phyloP scores from a whole-genome alignment of 164 flowering plant genomes.

The Chloranthus sessilifolius region DNA sequence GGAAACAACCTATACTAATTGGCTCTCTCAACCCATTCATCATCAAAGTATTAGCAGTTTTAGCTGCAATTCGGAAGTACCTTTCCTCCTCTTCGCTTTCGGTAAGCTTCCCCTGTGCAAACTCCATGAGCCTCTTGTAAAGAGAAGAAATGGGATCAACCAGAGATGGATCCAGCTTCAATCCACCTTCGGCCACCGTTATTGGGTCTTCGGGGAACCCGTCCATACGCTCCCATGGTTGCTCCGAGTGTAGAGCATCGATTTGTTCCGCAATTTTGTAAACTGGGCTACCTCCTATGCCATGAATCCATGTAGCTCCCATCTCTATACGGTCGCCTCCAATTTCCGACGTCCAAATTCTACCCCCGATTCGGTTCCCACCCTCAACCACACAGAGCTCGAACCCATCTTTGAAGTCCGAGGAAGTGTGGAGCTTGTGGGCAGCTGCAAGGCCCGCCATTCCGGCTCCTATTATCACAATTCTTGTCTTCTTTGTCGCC shows the following conservation, averaged over 20 bases:
- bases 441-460: constrained; percentile 92
- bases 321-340: constrained; percentile 69
- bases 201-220: constrained; percentile 32
- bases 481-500: constrained; percentile 65
- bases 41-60: constrained; percentile 15
- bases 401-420: constrained; percentile 30
- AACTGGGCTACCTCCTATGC: constrained; percentile 78
- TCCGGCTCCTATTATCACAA: constrained; percentile 84
- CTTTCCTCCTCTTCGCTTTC: constrained; percentile 8
- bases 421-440: constrained; percentile 51
- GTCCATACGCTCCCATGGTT: constrained; percentile 91
- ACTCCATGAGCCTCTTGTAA: constrained; percentile 54
- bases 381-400: constrained; percentile 76
- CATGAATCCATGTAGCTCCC: constrained; percentile 98
- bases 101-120: constrained; percentile 45
- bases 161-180: constrained; percentile 24
- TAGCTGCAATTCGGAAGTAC: constrained; percentile 19
- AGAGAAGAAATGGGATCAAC: constrained; percentile 47
- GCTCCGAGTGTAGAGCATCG: constrained; percentile 42
- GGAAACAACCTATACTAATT: constrained; percentile 57
- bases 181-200: constrained; percentile 28
- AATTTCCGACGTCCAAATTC: constrained; percentile 64
- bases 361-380: constrained; percentile 73
- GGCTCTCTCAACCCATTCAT: constrained; percentile 7
- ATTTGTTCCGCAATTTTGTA: constrained; percentile 57